Conservation (phyloP, 2,329 filamentous ascomycete species). For the Alternaria infectoria region DNA sequence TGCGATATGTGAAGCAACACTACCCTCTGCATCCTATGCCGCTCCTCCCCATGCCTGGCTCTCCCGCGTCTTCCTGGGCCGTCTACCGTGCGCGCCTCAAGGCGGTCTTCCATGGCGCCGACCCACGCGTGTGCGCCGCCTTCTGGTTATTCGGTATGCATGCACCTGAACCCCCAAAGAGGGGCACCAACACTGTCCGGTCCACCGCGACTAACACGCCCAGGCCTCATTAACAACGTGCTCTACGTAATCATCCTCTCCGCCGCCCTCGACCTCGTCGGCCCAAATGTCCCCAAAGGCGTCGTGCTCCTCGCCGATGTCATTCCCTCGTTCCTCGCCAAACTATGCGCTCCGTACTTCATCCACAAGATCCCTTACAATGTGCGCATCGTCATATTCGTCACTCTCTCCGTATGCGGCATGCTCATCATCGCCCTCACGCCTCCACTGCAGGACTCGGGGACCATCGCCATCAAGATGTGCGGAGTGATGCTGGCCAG, state of each 20-base stretch:
- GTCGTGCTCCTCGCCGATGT: conserved; percentile 93
- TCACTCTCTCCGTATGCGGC: conserved; percentile 75
- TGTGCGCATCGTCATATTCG: conserved; percentile 75
- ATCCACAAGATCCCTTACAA: conserved; percentile 87
- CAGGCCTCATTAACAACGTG: conserved; percentile 93
- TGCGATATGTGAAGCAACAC: conserved; percentile 8
- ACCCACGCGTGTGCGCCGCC: conserved; percentile 74
- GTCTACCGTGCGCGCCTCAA: conserved; percentile 71
- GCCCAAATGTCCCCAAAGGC: conserved; percentile 83
- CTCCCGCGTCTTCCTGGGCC: conserved; percentile 73
- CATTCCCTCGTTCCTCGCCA: conserved; percentile 84
- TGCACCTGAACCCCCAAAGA: neutral
- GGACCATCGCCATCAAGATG: conserved; percentile 76
- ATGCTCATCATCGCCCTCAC: conserved; percentile 91
- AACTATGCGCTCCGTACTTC: conserved; percentile 90
- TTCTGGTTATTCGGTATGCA: conserved; percentile 90
- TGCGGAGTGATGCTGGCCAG: conserved; percentile 84
- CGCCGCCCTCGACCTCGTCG: conserved; percentile 92
- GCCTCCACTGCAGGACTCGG: conserved; percentile 63
- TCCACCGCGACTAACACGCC: conserved; percentile 11
- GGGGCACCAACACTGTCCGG: neutral
- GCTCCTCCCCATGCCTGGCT: conserved; percentile 62
- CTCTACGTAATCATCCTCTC: conserved; percentile 97
- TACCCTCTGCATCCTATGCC: conserved; percentile 27
- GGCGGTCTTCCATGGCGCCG: conserved; percentile 68